Percentiles rank a stretch among this genome's conserved stretches.
Conservation (phyloP, 148 eudicot species). For the Chenopodium berlandieri region DNA sequence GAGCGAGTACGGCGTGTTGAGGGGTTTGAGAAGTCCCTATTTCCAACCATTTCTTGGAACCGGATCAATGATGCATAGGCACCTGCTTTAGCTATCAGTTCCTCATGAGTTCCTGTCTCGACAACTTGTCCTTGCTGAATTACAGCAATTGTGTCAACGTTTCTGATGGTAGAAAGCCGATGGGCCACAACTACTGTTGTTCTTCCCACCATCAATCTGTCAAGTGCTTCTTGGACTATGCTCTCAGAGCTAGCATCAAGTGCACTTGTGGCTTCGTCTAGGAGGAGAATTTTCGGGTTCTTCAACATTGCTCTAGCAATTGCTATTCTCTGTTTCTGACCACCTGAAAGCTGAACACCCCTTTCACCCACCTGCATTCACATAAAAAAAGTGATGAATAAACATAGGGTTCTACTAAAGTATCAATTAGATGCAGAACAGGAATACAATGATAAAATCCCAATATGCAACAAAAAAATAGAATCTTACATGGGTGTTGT, state of each 20-base stretch:
- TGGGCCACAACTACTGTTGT: constrained; percentile 98
- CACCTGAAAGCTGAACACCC: constrained; percentile 97
- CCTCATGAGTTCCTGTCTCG: constrained; percentile 94
- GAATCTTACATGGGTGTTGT: constrained; percentile 82
- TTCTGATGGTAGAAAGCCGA: constrained; percentile 91
- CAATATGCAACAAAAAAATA: background rate
- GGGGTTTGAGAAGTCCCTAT: constrained; percentile 82
- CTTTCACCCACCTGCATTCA: constrained; percentile 80
- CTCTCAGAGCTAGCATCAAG: constrained; percentile 95
- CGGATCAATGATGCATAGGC: constrained; percentile 87
- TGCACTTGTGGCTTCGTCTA: constrained; percentile 98
- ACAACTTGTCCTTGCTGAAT: constrained; percentile 92
- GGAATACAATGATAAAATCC: background rate
- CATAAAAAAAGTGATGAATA: background rate
- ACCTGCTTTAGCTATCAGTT: constrained; percentile 76
- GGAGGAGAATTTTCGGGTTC: constrained; percentile 90
- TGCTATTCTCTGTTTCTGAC: constrained; percentile 95
- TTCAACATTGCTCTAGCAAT: constrained; percentile 99
- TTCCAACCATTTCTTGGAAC: constrained; percentile 98
- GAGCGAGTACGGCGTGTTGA: constrained; percentile 85
- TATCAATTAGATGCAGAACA: background rate
- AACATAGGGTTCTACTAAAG: background rate
- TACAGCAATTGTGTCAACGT: constrained; percentile 87
- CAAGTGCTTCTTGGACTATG: constrained; percentile 96
- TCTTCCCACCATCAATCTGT: constrained; percentile 97